Evolutionary conservation across 1,284 basidiomycete genomes (phyloP).

Genomic region (Microbotryum scabiosae): DNA sequence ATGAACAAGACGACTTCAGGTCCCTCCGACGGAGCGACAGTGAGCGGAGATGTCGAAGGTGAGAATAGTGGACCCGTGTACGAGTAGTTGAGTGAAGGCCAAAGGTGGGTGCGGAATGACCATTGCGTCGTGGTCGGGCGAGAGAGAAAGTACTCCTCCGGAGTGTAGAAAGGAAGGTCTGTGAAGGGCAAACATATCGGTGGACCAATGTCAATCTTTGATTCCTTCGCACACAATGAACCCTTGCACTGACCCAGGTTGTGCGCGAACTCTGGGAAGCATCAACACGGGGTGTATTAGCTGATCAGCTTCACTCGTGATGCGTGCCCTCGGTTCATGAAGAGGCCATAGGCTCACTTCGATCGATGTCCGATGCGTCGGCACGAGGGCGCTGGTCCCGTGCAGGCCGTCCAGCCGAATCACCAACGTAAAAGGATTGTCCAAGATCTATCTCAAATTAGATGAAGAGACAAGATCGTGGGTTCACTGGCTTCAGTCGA

Average conservation of each 20-base stretch:
- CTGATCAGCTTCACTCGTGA: background rate
- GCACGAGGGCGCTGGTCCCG: conserved; percentile 49
- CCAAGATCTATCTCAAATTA: conserved; percentile 50
- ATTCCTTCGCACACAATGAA: conserved; percentile 36
- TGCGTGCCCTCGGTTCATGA: conserved; percentile 44
- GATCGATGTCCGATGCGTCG: conserved; percentile 55
- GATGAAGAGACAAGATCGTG: background rate
- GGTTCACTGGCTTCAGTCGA: background rate
- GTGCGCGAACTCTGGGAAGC: conserved; percentile 54
- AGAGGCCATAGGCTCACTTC: conserved; percentile 41
- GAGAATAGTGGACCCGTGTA: conserved; percentile 50
- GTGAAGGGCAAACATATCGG: no score
- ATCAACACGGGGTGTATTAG: background rate
- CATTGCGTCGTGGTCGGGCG: background rate
- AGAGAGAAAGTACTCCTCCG: conserved; percentile 68
- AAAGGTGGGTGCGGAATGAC: conserved; percentile 10
- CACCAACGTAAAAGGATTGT: conserved; percentile 71
- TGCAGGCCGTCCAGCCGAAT: conserved; percentile 68
- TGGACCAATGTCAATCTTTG: no score
- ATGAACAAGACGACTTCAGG: conserved; percentile 69
- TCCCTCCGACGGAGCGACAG: conserved; percentile 42
- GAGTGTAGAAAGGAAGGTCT: conserved; percentile 55
- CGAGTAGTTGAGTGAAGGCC: background rate
- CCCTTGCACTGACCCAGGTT: conserved; percentile 49
- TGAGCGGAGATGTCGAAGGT: conserved; percentile 56